Evolutionary conservation across 805 yeast genomes (phyloP).

Genomic region (Kodamaea restingae): DNA sequence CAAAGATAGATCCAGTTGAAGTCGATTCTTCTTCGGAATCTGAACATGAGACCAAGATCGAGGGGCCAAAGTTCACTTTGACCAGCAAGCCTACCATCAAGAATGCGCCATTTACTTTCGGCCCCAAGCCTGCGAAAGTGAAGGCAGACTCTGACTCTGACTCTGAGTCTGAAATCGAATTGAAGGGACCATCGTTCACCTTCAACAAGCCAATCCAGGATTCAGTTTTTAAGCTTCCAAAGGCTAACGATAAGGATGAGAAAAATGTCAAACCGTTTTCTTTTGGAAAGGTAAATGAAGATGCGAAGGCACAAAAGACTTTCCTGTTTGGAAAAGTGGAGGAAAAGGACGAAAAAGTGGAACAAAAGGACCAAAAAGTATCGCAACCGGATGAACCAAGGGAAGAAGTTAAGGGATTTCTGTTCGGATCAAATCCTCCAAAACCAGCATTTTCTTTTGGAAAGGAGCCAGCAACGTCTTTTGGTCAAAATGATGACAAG

Average conservation of each 20-base stretch:
- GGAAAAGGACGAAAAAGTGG: slow-evolving; percentile 25
- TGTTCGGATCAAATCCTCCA: background rate
- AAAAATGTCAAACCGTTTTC: slow-evolving; percentile 26
- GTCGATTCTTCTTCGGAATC: slow-evolving; percentile 16
- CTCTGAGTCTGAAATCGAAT: slow-evolving; percentile 57
- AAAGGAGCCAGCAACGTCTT: background rate
- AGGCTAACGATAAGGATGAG: background rate
- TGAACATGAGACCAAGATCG: slow-evolving; percentile 24
- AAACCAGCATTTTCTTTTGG: slow-evolving; percentile 14
- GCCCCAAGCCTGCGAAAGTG: slow-evolving; percentile 26
- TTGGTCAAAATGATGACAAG: too few relatives aligned
- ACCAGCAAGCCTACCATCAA: slow-evolving; percentile 25
- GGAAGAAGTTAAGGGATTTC: background rate
- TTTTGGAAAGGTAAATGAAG: slow-evolving; percentile 23
- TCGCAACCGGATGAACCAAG: too few relatives aligned
- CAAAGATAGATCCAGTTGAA: background rate
- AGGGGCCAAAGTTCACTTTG: slow-evolving; percentile 37
- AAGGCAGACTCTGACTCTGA: slow-evolving; percentile 41
- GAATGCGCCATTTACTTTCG: slow-evolving; percentile 36
- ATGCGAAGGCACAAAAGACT: slow-evolving; percentile 15
- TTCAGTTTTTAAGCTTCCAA: slow-evolving; percentile 23
- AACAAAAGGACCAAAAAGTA: too few relatives aligned
- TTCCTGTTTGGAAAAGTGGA: slow-evolving; percentile 14
- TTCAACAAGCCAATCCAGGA: slow-evolving; percentile 37
- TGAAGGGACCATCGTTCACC: slow-evolving; percentile 69